These are phyloP conservation scores for Lipomyces anomalus DNA, from an alignment of 805 yeast species.

Conservation along the genomic window DNA sequence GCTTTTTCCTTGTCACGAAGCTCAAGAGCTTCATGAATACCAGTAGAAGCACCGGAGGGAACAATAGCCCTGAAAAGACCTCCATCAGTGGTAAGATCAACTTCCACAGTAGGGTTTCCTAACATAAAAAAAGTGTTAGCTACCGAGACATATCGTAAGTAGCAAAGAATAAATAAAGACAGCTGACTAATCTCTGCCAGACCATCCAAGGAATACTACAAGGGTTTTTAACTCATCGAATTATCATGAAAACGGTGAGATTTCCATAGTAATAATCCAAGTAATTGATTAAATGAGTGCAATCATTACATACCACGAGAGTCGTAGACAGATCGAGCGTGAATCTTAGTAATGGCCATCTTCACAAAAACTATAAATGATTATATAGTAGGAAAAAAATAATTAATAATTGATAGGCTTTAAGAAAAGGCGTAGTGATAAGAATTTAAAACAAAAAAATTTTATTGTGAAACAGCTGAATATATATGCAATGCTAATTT, in stretches of 20 bases:
- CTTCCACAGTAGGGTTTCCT: constrained; percentile 97
- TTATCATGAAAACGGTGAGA: no score
- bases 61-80: constrained; percentile 96
- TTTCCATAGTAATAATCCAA: no score
- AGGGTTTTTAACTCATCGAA: no score
- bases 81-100: constrained; percentile 84
- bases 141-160: no score
- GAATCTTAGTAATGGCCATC: constrained; percentile 84
- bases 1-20: constrained; percentile 97
- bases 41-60: constrained; percentile 99
- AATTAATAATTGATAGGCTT: background rate
- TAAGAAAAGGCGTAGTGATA: no score
- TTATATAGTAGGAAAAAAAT: background rate
- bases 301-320: constrained; percentile 67
- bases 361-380: constrained; percentile 7
- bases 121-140: no score
- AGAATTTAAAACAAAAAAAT: no score
- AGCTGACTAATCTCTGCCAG: no score
- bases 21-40: constrained; percentile 97
- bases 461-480: no score
- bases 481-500: no score
- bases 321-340: constrained; percentile 97
- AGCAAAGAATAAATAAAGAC: no score
- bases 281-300: background rate
- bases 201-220: no score